Percentiles rank a stretch among this genome's conserved stretches.
These are phyloP conservation scores for Coniochaeta pulveracea DNA, from an alignment of 2,329 filamentous ascomycete genomes.

Conservation along the genomic window DNA sequence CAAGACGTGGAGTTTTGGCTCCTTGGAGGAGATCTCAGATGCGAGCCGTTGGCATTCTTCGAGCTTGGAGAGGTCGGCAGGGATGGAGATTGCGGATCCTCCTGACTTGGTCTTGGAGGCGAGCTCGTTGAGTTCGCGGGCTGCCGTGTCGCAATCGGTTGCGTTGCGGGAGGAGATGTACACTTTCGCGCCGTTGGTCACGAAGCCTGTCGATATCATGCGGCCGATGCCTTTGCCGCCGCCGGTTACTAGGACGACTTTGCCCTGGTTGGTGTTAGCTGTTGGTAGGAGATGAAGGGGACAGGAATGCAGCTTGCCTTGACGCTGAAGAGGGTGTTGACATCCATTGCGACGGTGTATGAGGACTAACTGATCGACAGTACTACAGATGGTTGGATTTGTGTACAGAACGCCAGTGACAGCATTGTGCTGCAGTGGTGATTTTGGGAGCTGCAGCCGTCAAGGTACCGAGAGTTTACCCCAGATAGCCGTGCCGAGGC, in stretches of 20 bases:
- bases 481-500: neutral
- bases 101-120: constrained; percentile 21
- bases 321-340: neutral
- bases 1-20: constrained; percentile 45
- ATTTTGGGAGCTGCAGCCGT: neutral
- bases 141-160: constrained; percentile 42
- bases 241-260: too few species aligned
- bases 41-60: constrained; percentile 43
- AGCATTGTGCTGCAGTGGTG: too few species aligned
- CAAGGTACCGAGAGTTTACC: neutral
- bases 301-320: too few species aligned
- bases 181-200: constrained; percentile 51
- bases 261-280: too few species aligned
- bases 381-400: neutral
- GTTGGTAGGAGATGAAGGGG: too few species aligned
- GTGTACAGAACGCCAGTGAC: too few species aligned
- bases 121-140: constrained; percentile 41
- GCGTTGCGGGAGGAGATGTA: constrained; percentile 57
- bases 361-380: neutral
- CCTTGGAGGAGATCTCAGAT: constrained; percentile 34
- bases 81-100: constrained; percentile 43
- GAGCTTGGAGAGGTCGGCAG: constrained; percentile 53
- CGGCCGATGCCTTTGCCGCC: constrained; percentile 56
- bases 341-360: neutral
- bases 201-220: constrained; percentile 57